These are phyloP conservation scores for Solanum phureja DNA, from an alignment of 257 asterid species.

Conservation along the genomic window DNA sequence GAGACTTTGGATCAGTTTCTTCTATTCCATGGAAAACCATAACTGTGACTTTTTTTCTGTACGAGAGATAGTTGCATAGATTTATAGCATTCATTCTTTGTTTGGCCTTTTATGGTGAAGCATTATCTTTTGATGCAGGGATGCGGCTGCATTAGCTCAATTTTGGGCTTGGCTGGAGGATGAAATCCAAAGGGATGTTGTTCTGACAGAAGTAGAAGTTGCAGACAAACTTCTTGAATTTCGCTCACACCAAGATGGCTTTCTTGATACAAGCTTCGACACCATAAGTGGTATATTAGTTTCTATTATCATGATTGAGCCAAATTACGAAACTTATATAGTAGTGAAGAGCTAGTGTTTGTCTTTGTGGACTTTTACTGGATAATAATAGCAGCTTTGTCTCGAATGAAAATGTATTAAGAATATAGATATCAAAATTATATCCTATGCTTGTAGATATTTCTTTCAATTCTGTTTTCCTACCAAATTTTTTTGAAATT, in stretches of 20 bases:
- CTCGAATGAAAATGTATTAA: background rate
- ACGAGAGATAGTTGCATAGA: background rate
- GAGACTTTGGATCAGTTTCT: background rate
- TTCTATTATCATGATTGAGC: slow-evolving; percentile 3
- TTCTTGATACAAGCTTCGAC: slow-evolving; percentile 85
- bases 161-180: slow-evolving; percentile 98
- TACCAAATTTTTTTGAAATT: background rate
- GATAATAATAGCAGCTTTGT: background rate
- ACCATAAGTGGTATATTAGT: slow-evolving; percentile 81
- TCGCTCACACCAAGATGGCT: slow-evolving; percentile 82
- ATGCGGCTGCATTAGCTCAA: slow-evolving; percentile 91
- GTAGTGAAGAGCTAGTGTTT: background rate
- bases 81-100: background rate
- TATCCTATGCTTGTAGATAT: background rate
- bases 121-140: slow-evolving; percentile 35
- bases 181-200: slow-evolving; percentile 39
- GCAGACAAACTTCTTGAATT: slow-evolving; percentile 77
- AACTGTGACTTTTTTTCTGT: background rate
- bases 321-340: background rate
- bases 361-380: background rate
- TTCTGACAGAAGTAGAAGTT: slow-evolving; percentile 78
- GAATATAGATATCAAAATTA: background rate
- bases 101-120: background rate
- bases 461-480: background rate
- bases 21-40: background rate